These are phyloP conservation scores for Lactifluus pinguis DNA, from an alignment of 768 basidiomycete genomes.

Conservation along the genomic window DNA sequence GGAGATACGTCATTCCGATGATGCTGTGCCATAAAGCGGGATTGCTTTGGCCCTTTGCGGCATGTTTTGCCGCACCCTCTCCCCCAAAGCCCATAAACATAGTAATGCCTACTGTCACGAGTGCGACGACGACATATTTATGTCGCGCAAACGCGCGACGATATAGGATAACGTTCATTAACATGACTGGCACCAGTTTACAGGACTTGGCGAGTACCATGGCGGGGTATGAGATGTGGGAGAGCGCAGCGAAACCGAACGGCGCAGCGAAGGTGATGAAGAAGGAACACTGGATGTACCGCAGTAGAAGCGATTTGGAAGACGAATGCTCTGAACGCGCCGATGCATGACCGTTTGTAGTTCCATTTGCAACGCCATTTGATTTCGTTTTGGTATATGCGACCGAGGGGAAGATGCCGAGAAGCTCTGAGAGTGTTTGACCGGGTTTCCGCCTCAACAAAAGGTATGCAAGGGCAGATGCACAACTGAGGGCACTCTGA, in stretches of 20 bases:
- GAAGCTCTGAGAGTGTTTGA: slow-evolving; percentile 43
- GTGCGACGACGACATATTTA: slow-evolving; percentile 91
- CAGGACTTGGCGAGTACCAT: slow-evolving; percentile 99
- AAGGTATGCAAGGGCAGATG: slow-evolving; percentile 75
- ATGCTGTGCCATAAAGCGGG: slow-evolving; percentile 45
- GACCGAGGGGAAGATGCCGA: slow-evolving; percentile 46
- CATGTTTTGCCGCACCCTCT: slow-evolving; percentile 36
- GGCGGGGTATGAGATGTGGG: slow-evolving; percentile 95
- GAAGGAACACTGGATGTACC: slow-evolving; percentile 76
- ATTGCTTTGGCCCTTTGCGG: slow-evolving; percentile 29
- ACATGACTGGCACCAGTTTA: slow-evolving; percentile 96
- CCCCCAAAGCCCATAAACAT: slow-evolving; percentile 88
- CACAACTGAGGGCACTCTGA: slow-evolving; percentile 69
- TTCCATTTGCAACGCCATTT: slow-evolving; percentile 29
- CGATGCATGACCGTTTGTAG: slow-evolving; percentile 28
- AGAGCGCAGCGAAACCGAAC: slow-evolving; percentile 91
- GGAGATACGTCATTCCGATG: slow-evolving; percentile 66
- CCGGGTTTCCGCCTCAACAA: slow-evolving; percentile 46
- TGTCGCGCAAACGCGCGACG: slow-evolving; percentile 86
- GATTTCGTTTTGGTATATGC: slow-evolving; percentile 18
- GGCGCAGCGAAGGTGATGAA: slow-evolving; percentile 90
- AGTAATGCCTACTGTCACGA: slow-evolving; percentile 87
- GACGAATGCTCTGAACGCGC: slow-evolving; percentile 23
- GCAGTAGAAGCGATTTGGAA: slow-evolving; percentile 47
- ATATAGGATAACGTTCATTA: slow-evolving; percentile 95